A percentile compares a stretch with the other conserved stretches of the same genome.
phyloP scores from a whole-genome alignment of 2,329 filamentous ascomycete species.

The Emergomyces africanus region DNA sequence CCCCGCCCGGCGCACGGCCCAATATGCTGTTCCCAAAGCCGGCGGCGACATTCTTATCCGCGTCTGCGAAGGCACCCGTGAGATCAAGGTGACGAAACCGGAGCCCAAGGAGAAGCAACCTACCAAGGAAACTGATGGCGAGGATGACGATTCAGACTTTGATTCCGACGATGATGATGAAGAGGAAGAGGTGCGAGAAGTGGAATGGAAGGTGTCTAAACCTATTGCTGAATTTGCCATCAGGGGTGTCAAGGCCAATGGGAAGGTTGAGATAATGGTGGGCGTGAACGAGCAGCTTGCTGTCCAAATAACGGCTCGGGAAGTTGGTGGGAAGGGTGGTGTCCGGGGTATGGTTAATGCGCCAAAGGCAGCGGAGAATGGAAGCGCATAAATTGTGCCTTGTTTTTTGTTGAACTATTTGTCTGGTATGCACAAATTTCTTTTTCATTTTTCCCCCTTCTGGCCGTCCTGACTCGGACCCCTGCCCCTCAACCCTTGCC shows the following conservation, averaged over 20 bases:
- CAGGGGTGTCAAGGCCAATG: constrained; percentile 70
- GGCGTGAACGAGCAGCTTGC: constrained; percentile 71
- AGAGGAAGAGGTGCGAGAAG: constrained; percentile 79
- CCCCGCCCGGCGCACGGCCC: constrained; percentile 72
- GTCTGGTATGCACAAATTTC: neutral
- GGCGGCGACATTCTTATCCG: constrained; percentile 83
- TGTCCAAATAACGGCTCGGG: constrained; percentile 68
- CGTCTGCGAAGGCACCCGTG: constrained; percentile 73
- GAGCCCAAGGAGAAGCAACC: constrained; percentile 52
- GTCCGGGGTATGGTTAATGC: constrained; percentile 51
- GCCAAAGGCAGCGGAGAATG: constrained; percentile 22
- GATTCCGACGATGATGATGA: constrained; percentile 54
- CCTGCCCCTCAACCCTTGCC: neutral
- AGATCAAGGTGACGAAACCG: constrained; percentile 88
- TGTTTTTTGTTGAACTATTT: neutral
- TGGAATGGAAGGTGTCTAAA: constrained; percentile 79
- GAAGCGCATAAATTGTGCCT: constrained; percentile 14
- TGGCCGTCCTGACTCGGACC: neutral
- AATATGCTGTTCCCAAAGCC: constrained; percentile 61
- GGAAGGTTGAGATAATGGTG: constrained; percentile 87
- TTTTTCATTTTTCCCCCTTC: neutral
- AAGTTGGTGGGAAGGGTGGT: constrained; percentile 78
- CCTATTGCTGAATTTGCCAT: constrained; percentile 76
- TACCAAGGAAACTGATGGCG: constrained; percentile 45
- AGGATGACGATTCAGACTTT: constrained; percentile 48